Evolutionary conservation across 169 alveolate species (phyloP).

Genomic region (Neospora caninum): DNA sequence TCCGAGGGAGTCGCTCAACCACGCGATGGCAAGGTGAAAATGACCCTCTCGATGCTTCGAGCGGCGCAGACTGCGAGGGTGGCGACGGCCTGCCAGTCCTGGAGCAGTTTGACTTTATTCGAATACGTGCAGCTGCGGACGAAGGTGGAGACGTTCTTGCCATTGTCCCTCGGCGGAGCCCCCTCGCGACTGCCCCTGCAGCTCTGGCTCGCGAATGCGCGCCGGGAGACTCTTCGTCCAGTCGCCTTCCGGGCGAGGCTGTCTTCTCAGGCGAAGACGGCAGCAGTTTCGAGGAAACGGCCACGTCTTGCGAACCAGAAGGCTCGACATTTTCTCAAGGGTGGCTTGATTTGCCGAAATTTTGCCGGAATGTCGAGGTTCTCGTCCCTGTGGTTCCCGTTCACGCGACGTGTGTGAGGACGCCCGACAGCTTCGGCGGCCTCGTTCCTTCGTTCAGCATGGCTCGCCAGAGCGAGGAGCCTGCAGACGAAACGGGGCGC

Average conservation of each 20-base stretch:
- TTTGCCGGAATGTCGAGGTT: neutral
- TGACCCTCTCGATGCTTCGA: neutral
- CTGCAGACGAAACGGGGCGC: too few species aligned
- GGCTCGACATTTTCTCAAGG: neutral
- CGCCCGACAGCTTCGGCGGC: neutral
- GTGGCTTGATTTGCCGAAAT: neutral
- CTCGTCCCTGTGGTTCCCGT: slow-evolving; percentile 33
- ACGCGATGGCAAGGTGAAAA: neutral
- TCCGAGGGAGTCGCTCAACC: too few species aligned
- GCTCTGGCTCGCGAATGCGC: neutral
- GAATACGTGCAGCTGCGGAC: slow-evolving; percentile 1
- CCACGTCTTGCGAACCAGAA: neutral
- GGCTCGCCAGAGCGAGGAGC: too few species aligned
- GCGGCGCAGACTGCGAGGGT: neutral
- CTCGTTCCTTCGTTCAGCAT: too few species aligned
- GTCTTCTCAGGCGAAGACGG: neutral
- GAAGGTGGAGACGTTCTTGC: slow-evolving; percentile 20
- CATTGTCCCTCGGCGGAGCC: neutral
- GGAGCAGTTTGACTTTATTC: slow-evolving; percentile 18
- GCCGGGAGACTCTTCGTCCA: too few species aligned
- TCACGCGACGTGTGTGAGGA: neutral
- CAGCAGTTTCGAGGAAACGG: neutral
- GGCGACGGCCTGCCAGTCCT: neutral
- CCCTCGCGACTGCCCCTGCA: neutral
- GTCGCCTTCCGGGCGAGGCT: too few species aligned